These are phyloP conservation scores for Lodderomyces theae DNA, from an alignment of 1,139 yeast species.

Conservation along the genomic window DNA sequence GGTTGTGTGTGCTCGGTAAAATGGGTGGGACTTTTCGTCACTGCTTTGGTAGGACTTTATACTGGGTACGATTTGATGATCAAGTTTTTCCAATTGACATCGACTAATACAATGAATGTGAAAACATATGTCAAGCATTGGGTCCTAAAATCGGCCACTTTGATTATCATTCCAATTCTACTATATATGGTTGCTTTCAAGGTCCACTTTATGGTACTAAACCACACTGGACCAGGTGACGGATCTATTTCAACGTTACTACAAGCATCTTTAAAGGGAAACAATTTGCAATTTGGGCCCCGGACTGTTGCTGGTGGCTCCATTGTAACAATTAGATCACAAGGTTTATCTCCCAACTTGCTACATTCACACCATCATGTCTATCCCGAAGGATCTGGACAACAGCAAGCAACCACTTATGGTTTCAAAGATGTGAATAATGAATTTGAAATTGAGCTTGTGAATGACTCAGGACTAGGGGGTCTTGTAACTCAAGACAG, in stretches of 20 bases:
- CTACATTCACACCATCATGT: conserved; percentile 67
- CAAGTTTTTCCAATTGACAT: conserved; percentile 49
- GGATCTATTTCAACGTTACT: conserved; percentile 69
- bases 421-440: conserved; percentile 72
- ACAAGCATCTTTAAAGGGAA: conserved; percentile 63
- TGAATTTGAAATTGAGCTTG: conserved; percentile 55
- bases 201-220: conserved; percentile 72
- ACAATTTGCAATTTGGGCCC: conserved; percentile 54
- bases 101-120: conserved; percentile 26
- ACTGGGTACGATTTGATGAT: conserved; percentile 71
- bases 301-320: conserved; percentile 64
- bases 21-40: conserved; percentile 93
- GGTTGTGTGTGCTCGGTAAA: conserved; percentile 94
- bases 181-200: conserved; percentile 74
- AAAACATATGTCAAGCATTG: conserved; percentile 61
- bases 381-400: conserved; percentile 73
- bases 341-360: conserved; percentile 67
- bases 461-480: conserved; percentile 21
- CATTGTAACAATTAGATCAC: conserved; percentile 63
- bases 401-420: conserved; percentile 74
- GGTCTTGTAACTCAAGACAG: conserved; percentile 41
- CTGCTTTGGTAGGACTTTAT: conserved; percentile 82
- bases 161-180: conserved; percentile 71
- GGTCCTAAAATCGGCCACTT: conserved; percentile 60
- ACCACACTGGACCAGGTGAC: conserved; percentile 77